These are phyloP conservation scores for Silybum marianum DNA, from an alignment of 129 eudicot genomes.

Conservation along the genomic window DNA sequence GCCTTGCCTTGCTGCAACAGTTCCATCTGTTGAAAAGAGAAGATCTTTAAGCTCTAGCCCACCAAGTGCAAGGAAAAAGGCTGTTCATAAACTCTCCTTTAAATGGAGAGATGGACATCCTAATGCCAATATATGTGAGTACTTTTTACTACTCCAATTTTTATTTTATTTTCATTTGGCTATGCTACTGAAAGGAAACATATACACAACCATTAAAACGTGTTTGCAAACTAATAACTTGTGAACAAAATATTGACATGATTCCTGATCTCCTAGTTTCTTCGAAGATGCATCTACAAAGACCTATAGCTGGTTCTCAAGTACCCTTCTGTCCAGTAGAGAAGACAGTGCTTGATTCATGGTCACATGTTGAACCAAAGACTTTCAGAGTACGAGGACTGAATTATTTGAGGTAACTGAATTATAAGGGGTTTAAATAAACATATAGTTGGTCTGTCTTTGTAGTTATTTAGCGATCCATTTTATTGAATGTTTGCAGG, in stretches of 20 bases:
- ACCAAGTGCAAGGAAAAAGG: conserved; percentile 64
- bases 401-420: conserved; percentile 68
- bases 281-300: conserved; percentile 67
- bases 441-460: background rate
- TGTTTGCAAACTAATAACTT: background rate
- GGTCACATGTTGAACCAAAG: conserved; percentile 85
- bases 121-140: conserved; percentile 57
- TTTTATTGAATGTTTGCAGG: conserved; percentile 46
- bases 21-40: conserved; percentile 72
- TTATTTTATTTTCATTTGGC: background rate
- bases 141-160: background rate
- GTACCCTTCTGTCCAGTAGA: conserved; percentile 82
- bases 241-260: background rate
- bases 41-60: conserved; percentile 75
- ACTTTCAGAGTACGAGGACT: conserved; percentile 73
- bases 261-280: conserved; percentile 54
- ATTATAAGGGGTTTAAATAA: background rate
- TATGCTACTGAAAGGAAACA: background rate
- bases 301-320: conserved; percentile 95
- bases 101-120: conserved; percentile 91
- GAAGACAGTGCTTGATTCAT: conserved; percentile 70
- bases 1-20: conserved; percentile 88
- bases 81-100: conserved; percentile 63
- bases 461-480: background rate
- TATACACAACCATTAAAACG: background rate